Conservation (phyloP, 208 protist genomes). For the Leptomonas seymouri region DNA sequence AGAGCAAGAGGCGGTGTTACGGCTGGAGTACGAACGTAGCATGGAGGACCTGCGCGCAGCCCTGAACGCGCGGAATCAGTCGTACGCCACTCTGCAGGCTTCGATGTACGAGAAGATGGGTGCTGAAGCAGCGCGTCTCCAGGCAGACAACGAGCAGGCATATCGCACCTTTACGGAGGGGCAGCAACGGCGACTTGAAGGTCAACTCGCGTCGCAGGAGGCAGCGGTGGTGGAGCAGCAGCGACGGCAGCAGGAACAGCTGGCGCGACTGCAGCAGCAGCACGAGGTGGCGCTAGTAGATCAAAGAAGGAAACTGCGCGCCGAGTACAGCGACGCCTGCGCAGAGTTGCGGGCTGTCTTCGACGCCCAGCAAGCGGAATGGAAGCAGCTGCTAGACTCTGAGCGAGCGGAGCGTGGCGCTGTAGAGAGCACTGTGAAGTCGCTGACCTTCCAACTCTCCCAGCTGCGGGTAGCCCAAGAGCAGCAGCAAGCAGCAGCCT, state of each 20-base stretch:
- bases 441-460: slow-evolving; percentile 9
- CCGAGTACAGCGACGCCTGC: slow-evolving; percentile 10
- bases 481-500: slow-evolving; percentile 20
- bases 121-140: slow-evolving; percentile 21
- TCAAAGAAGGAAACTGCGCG: slow-evolving; percentile 14
- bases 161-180: slow-evolving; percentile 26
- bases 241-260: slow-evolving; percentile 20
- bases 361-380: slow-evolving; percentile 24
- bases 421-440: slow-evolving; percentile 8
- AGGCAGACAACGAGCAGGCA: slow-evolving; percentile 26
- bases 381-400: slow-evolving; percentile 6
- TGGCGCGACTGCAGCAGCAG: slow-evolving; percentile 21
- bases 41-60: slow-evolving; percentile 31
- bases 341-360: slow-evolving; percentile 1
- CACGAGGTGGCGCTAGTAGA: slow-evolving; percentile 26
- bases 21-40: slow-evolving; percentile 37
- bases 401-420: slow-evolving; percentile 3
- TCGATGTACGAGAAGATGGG: slow-evolving; percentile 31
- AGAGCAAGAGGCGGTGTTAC: slow-evolving; percentile 19
- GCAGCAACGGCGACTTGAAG: slow-evolving; percentile 7
- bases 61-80: slow-evolving; percentile 31
- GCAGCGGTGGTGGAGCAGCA: slow-evolving; percentile 12
- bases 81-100: slow-evolving; percentile 27
- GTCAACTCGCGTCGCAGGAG: slow-evolving; percentile 20
- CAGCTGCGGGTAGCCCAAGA: slow-evolving; percentile 19